Conservation (phyloP, 495 filamentous ascomycete species). For the Tetracladium marchalianum region DNA sequence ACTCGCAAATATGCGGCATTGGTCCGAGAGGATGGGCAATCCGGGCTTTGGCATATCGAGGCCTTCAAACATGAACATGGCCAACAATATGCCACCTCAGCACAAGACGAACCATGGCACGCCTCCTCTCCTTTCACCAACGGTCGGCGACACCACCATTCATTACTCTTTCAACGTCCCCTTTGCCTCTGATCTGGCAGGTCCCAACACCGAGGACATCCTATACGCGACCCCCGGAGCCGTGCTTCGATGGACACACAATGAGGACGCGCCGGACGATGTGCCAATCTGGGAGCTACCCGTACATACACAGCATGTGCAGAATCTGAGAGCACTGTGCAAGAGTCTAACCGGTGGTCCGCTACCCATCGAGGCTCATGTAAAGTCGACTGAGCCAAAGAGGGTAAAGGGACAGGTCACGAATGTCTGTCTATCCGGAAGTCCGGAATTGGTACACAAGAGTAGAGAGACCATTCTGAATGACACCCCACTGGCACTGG, state of each 20-base stretch:
- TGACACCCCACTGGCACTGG: conserved; percentile 78
- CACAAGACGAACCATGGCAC: conserved; percentile 58
- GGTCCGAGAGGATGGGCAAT: conserved; percentile 76
- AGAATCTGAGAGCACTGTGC: conserved; percentile 65
- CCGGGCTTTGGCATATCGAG: conserved; percentile 69
- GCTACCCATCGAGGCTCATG: conserved; percentile 66
- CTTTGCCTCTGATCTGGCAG: conserved; percentile 81
- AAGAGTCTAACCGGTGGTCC: conserved; percentile 59
- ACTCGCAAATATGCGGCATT: conserved; percentile 89
- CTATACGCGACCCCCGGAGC: conserved; percentile 78
- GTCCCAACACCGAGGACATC: conserved; percentile 85
- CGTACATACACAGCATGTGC: conserved; percentile 76
- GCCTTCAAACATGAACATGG: conserved; percentile 60
- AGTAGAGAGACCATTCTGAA: conserved; percentile 78
- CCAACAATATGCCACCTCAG: conserved; percentile 39
- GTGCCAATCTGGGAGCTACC: conserved; percentile 77
- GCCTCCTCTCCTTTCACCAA: conserved; percentile 54
- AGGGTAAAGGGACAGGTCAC: conserved; percentile 69
- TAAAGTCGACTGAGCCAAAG: conserved; percentile 76
- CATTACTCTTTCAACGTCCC: conserved; percentile 85
- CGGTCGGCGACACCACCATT: conserved; percentile 57
- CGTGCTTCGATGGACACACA: conserved; percentile 81
- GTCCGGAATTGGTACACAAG: conserved; percentile 72
- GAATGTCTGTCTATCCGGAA: conserved; percentile 81
- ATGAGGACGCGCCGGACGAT: conserved; percentile 74